Evolutionary conservation across 495 filamentous ascomycete genomes (phyloP).

Genomic region (Coniosporium apollinis): DNA sequence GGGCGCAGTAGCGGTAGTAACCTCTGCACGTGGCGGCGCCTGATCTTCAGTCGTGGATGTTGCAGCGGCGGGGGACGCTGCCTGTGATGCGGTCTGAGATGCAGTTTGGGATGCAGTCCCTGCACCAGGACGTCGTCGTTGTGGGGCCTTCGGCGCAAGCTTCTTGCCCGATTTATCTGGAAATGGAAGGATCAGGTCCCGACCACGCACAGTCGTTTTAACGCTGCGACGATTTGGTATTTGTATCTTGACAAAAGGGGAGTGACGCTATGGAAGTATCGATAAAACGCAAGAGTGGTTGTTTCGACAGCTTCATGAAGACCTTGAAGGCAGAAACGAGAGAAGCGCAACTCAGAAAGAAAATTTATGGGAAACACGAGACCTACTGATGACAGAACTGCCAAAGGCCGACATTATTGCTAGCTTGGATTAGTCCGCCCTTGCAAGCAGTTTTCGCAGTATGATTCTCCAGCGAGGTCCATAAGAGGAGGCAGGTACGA

Average conservation of each 20-base stretch:
- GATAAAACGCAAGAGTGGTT: no score
- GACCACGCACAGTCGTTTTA: no score
- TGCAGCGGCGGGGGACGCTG: constrained; percentile 8
- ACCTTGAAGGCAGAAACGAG: no score
- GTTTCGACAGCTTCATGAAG: no score
- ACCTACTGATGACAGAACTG: constrained; percentile 41
- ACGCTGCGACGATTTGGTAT: no score
- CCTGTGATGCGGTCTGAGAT: background rate
- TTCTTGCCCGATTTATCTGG: constrained; percentile 21
- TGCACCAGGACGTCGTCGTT: constrained; percentile 15
- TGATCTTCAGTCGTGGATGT: constrained; percentile 4
- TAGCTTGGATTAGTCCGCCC: no score
- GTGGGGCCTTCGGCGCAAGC: constrained; percentile 19
- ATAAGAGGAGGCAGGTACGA: no score
- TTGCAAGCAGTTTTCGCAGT: no score
- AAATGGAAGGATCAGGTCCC: background rate
- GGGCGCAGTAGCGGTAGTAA: constrained; percentile 3
- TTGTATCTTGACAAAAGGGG: no score
- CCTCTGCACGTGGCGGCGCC: constrained; percentile 8
- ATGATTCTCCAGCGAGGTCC: no score
- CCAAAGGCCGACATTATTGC: constrained; percentile 35
- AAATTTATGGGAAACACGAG: background rate
- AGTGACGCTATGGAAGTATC: no score
- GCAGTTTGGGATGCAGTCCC: constrained; percentile 3
- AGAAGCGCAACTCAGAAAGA: background rate